These are phyloP conservation scores for Rubroboletus pulcherrimus DNA, from an alignment of 768 basidiomycete species.

Conservation along the genomic window DNA sequence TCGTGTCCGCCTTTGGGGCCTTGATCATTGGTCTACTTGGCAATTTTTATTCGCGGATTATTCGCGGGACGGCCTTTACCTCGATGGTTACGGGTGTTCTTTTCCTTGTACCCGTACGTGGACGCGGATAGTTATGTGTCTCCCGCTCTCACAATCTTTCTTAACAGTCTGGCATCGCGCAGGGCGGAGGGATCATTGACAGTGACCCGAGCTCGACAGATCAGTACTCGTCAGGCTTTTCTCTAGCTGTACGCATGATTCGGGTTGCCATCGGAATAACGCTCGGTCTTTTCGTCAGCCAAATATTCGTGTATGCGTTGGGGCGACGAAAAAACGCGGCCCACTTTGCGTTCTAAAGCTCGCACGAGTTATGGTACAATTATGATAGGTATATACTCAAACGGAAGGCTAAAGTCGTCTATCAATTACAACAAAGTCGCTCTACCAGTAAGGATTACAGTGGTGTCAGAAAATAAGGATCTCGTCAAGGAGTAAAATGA, in stretches of 20 bases:
- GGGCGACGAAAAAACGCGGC: constrained; percentile 70
- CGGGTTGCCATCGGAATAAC: constrained; percentile 83
- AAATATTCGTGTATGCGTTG: constrained; percentile 71
- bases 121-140: neutral
- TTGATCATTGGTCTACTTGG: constrained; percentile 76
- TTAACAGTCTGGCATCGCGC: constrained; percentile 66
- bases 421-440: constrained; percentile 30
- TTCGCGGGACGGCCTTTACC: constrained; percentile 81
- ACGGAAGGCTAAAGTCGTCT: constrained; percentile 12
- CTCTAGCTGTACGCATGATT: constrained; percentile 78
- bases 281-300: constrained; percentile 78
- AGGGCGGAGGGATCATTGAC: constrained; percentile 62
- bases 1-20: constrained; percentile 76
- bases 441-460: constrained; percentile 33
- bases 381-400: neutral
- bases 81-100: constrained; percentile 93
- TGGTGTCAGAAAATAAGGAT: constrained; percentile 17
- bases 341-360: constrained; percentile 67
- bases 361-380: neutral
- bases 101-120: constrained; percentile 79
- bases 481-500: constrained; percentile 16
- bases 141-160: constrained; percentile 19
- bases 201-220: constrained; percentile 48
- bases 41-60: constrained; percentile 73
- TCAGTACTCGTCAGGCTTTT: constrained; percentile 73